Percentiles rank a stretch among this genome's conserved stretches.
Evolutionary conservation across 176 grass and related monocot species (phyloP).

Genomic region (Thinopyrum elongatum): DNA sequence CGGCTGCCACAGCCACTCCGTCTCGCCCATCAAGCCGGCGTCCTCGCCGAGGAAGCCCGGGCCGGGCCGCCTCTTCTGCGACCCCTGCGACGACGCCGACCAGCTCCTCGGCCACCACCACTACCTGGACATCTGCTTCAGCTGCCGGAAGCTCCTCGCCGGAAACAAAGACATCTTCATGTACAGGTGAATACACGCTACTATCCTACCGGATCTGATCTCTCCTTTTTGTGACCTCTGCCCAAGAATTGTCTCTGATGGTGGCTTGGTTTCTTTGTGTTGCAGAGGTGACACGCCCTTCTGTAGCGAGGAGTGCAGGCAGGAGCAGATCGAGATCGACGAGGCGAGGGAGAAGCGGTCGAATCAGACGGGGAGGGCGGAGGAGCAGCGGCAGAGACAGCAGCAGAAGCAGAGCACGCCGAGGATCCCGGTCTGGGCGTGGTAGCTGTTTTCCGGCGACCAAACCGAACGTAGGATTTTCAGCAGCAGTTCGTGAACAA

Average conservation of each 20-base stretch:
- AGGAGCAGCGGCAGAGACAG: slow-evolving; percentile 47
- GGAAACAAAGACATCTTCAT: slow-evolving; percentile 88
- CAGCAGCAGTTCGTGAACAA: background rate
- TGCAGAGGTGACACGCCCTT: slow-evolving; percentile 89
- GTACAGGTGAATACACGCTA: slow-evolving; percentile 55
- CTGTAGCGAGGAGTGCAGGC: slow-evolving; percentile 95
- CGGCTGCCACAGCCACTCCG: slow-evolving; percentile 37
- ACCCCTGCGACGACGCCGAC: slow-evolving; percentile 39
- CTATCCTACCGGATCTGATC: background rate
- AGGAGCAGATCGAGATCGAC: slow-evolving; percentile 87
- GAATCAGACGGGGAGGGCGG: slow-evolving; percentile 42
- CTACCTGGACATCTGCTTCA: slow-evolving; percentile 87
- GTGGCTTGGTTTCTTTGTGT: background rate
- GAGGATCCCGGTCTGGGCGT: slow-evolving; percentile 73
- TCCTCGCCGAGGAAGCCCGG: slow-evolving; percentile 25
- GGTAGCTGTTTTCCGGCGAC: slow-evolving; percentile 28
- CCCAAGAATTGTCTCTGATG: slow-evolving; percentile 15
- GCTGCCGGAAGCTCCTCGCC: slow-evolving; percentile 66
- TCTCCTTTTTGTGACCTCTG: background rate
- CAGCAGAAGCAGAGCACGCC: slow-evolving; percentile 57
- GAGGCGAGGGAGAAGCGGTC: slow-evolving; percentile 55
- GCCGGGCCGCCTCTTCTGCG: slow-evolving; percentile 53
- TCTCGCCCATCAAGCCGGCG: slow-evolving; percentile 24
- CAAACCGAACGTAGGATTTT: background rate
- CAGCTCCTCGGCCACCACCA: slow-evolving; percentile 62